Base-by-base conservation (phyloP, 1,139 yeast genomes). In the Meyerozyma carpophila region DNA sequence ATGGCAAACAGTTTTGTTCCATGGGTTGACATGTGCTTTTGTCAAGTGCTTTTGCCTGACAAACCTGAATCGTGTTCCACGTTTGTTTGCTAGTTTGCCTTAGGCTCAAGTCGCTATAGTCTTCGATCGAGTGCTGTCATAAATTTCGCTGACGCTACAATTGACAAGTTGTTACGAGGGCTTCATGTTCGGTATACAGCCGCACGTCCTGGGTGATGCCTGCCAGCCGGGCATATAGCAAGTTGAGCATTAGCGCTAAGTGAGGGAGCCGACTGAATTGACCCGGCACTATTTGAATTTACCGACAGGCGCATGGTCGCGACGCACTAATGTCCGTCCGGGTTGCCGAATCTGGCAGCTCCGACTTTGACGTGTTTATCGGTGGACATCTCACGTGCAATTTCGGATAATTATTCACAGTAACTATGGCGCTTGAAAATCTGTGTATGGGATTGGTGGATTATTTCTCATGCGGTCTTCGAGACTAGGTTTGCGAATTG, bases 381-480 rank as follows among this genome's bases (percentile, higher is more conserved):
- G 56, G 57, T 10, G 75, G 77, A 7, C 44, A 58, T 32, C 41
- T 61, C 0, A 63, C 70, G 14, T 55, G 63, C 31, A n/a, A 48
- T 70, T 8, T 11, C 26, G 10, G 37, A 24, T 3, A 10, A 34
- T 7, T 34, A 34, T 34, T 9, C 13, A 20, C 25, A 4, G 8
- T 20, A 34, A 37, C 39, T 20, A 20, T 20, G 21, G 5, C 21
- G 21, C 21, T 20, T 20, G 6, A 20, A 20, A 20, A 4, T n/a
- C n/a, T 4, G 21, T 20, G 21, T 20, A 6, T 20, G 21, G 21
- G 21, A 16, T 16, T 16, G 18, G 18, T 3, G 2, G 18, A 16
- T 16, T 16, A 16, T 16, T 16, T 16, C 3, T 16, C 18, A 16
- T 16, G 18, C 18, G 18, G 3, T 16, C 3, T 16, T 16, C 18